These are phyloP conservation scores for Aspergillus eucalypticola DNA, from an alignment of 2,329 filamentous ascomycete genomes.

Conservation along the genomic window DNA sequence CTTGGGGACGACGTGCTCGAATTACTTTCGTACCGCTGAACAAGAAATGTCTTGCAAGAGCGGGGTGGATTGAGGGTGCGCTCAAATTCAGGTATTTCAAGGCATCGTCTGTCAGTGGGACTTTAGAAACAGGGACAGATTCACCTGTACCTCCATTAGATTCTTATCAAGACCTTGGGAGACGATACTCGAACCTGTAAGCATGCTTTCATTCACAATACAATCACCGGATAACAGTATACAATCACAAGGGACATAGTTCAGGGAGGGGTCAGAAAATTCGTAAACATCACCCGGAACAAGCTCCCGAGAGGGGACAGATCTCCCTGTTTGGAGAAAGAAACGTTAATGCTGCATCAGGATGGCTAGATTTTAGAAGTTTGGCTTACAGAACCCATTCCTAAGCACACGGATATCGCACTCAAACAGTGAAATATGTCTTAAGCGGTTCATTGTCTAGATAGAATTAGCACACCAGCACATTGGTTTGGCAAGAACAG, in stretches of 20 bases:
- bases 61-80: slow-evolving; percentile 78
- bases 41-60: slow-evolving; percentile 83
- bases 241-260: slow-evolving; percentile 89
- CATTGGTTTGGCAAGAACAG: slow-evolving; percentile 14
- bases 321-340: slow-evolving; percentile 63
- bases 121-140: slow-evolving; percentile 94
- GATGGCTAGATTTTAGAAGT: no score
- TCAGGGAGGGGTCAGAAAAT: slow-evolving; percentile 86
- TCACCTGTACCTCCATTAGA: slow-evolving; percentile 60
- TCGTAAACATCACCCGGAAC: slow-evolving; percentile 97
- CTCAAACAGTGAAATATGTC: slow-evolving; percentile 91
- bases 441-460: slow-evolving; percentile 82
- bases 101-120: slow-evolving; percentile 77
- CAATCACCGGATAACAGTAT: slow-evolving; percentile 89
- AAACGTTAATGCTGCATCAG: neutral
- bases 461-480: slow-evolving; percentile 17
- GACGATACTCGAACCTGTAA: slow-evolving; percentile 61
- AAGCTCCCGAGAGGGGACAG: slow-evolving; percentile 80
- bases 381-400: slow-evolving; percentile 80
- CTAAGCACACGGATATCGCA: slow-evolving; percentile 92
- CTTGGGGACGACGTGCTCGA: slow-evolving; percentile 82
- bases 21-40: slow-evolving; percentile 97
- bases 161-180: neutral
- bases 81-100: slow-evolving; percentile 74
- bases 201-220: slow-evolving; percentile 99